Conservation (phyloP, 257 asterid species). For the Penstemon davidsonii region DNA sequence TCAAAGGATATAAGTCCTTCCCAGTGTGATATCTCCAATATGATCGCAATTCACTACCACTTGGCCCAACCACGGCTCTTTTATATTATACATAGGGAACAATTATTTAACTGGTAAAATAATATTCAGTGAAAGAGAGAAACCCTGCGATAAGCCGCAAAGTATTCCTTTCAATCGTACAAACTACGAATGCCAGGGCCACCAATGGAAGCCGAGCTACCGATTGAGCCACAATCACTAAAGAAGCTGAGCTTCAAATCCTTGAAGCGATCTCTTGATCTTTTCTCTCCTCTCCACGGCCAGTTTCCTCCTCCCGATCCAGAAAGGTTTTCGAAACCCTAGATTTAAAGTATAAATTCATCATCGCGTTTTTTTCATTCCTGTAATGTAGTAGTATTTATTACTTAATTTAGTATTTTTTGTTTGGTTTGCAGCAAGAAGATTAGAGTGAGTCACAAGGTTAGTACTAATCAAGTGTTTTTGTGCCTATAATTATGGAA, state of each 20-base stretch:
- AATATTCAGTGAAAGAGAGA: too few species aligned
- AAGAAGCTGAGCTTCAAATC: conserved; percentile 90
- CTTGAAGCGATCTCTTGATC: conserved; percentile 83
- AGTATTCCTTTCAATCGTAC: not conserved
- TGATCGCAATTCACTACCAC: too few species aligned
- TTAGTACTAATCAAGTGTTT: conserved; percentile 32
- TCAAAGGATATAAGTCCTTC: too few species aligned
- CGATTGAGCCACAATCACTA: conserved; percentile 91
- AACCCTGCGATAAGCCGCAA: too few species aligned
- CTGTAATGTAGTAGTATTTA: not conserved
- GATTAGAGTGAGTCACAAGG: conserved; percentile 84
- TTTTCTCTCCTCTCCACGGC: conserved; percentile 79
- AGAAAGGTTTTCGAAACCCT: conserved; percentile 53
- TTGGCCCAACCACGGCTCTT: too few species aligned
- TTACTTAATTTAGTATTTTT: not conserved
- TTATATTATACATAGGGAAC: too few species aligned
- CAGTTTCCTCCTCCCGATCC: conserved; percentile 77
- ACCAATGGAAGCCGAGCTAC: conserved; percentile 64
- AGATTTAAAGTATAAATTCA: not conserved
- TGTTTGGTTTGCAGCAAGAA: conserved; percentile 67
- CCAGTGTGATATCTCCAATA: too few species aligned
- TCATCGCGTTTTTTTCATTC: not conserved
- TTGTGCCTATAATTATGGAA: conserved; percentile 21
- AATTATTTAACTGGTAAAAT: too few species aligned
- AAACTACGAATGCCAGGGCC: conserved; percentile 47